These are phyloP conservation scores for Eucalyptus melliodora DNA, from an alignment of 345 rosid genomes.

Conservation along the genomic window DNA sequence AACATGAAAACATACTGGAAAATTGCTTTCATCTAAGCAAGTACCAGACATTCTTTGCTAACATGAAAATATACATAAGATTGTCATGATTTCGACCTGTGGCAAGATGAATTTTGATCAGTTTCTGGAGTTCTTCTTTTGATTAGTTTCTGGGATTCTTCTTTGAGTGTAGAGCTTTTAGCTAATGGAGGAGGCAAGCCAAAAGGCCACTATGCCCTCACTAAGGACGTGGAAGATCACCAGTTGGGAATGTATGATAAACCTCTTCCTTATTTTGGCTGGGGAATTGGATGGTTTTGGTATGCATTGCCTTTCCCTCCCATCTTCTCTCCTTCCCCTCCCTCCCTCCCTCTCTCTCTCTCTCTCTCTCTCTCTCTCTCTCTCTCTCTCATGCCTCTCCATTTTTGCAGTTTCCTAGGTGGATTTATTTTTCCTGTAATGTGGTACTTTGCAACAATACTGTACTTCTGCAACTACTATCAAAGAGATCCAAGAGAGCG, in stretches of 20 bases:
- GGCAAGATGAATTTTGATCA: background rate
- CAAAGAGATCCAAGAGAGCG: slow-evolving; percentile 92
- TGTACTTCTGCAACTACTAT: slow-evolving; percentile 75
- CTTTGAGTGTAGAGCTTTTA: slow-evolving; percentile 12
- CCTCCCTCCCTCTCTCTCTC: background rate
- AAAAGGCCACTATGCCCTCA: slow-evolving; percentile 38
- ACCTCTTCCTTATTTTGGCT: slow-evolving; percentile 92
- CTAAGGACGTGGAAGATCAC: slow-evolving; percentile 33
- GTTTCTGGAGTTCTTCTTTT: background rate
- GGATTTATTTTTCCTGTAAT: slow-evolving; percentile 70
- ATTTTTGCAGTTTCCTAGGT: slow-evolving; percentile 46
- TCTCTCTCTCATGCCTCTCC: background rate
- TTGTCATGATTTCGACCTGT: background rate
- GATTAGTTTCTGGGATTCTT: background rate
- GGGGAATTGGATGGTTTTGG: slow-evolving; percentile 96
- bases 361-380: background rate
- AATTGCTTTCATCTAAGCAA: background rate
- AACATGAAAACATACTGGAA: background rate
- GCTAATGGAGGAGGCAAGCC: slow-evolving; percentile 19
- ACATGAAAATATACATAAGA: background rate
- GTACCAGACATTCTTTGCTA: background rate
- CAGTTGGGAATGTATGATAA: slow-evolving; percentile 59
- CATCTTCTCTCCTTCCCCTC: background rate
- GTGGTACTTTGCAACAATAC: slow-evolving; percentile 75
- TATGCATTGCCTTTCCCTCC: slow-evolving; percentile 18